Base-by-base conservation (phyloP, 768 basidiomycete genomes). In the Lactarius akahatsu region DNA sequence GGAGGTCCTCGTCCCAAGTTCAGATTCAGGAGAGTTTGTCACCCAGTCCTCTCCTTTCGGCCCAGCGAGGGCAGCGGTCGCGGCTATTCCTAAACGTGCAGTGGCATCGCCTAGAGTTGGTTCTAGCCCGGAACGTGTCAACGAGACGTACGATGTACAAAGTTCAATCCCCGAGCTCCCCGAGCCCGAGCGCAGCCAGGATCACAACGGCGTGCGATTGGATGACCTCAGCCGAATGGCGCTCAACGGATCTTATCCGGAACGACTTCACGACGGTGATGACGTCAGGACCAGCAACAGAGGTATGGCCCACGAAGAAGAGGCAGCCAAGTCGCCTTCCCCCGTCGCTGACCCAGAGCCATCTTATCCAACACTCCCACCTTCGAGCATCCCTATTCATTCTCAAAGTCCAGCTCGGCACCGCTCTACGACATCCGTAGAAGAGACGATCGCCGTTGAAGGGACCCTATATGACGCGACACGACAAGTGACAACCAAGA, bases 1-100 rank as follows among this genome's bases (percentile, higher is more conserved):
- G 7, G 65, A 66, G 47, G 32, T 69, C 28, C 68, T 69, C 34
- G 61, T 69, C 23, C 68, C 68, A 6, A 52, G 43, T 56, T 69
- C 68, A 20, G 68, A 67, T 52, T 54, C 68, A 18, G 62, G 40
- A 47, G 57, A 52, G 11, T 32, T 36, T 45, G 62, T 32, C 30
- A 63, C 32, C 30, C 57, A 54, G 50, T 30, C 57, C 30, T 41
- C 61, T 47, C n/a, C 59, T 43, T n/a, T 5, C 2, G 28, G 3
- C 6, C 43, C 18, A 47, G 13, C n/a, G 26, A 13, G 28, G 38
- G 38, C 18, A 40, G 26, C 9, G 11, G 40, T 13, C 20, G 30
- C 30, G 8, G 55, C 30, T 15, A 11, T 45, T 57, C 36, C 40
- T 5, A 59, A 34, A 60, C 40, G 10, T 13, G 23, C 13, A 30